Conservation (phyloP, 345 rosid species). For the Rhodamnia rubescens region DNA sequence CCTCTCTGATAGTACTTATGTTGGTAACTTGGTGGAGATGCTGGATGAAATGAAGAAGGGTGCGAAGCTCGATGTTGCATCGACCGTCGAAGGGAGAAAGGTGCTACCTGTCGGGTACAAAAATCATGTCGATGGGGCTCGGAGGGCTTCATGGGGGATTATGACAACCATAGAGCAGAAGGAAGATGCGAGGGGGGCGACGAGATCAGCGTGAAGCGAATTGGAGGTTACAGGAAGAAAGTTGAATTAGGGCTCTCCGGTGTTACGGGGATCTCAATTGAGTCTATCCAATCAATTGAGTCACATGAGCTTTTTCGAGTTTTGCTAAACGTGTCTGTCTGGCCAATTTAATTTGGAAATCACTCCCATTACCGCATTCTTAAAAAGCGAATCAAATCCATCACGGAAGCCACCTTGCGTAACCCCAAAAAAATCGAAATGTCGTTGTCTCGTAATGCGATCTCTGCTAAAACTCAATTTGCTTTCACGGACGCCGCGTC, state of each 20-base stretch:
- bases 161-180: conserved; percentile 21
- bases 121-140: conserved; percentile 11
- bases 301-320: conserved; percentile 8
- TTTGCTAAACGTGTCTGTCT: too few species aligned
- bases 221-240: conserved; percentile 21
- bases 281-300: neutral
- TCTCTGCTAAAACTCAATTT: too few species aligned
- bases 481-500: neutral
- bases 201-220: conserved; percentile 15
- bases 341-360: too few species aligned
- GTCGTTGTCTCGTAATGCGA: neutral
- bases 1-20: neutral
- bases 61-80: conserved; percentile 19
- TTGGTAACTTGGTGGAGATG: conserved; percentile 10
- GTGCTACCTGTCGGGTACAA: conserved; percentile 25
- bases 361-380: too few species aligned
- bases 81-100: conserved; percentile 22
- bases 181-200: conserved; percentile 18
- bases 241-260: conserved; percentile 16
- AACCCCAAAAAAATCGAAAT: neutral
- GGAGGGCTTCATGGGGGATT: conserved; percentile 32
- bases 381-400: too few species aligned
- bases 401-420: too few species aligned
- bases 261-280: conserved; percentile 12
- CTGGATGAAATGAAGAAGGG: conserved; percentile 28